phyloP scores from a whole-genome alignment of 371 early-diverging fungal species.

The Blakeslea trispora region DNA sequence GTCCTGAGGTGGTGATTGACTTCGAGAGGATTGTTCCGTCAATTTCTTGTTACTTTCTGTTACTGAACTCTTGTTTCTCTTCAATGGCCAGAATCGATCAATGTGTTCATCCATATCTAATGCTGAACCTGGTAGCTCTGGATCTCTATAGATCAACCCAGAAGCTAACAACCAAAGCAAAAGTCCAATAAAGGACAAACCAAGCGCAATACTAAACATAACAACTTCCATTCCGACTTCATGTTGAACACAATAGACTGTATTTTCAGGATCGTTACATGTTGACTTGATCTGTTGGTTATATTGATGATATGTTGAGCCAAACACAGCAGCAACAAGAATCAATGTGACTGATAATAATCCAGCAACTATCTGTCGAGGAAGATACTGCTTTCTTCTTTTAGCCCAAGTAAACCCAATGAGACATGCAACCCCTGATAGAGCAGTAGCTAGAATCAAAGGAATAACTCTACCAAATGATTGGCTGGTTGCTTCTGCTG shows the following conservation, averaged over 20 bases:
- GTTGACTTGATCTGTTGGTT: conserved; percentile 19
- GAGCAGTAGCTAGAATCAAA: conserved; percentile 22
- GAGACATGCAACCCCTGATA: conserved; percentile 25
- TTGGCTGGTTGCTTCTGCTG: conserved; percentile 13
- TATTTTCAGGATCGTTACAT: conserved; percentile 16
- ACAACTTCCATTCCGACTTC: conserved; percentile 28
- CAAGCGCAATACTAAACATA: conserved; percentile 28
- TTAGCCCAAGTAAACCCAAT: conserved; percentile 26
- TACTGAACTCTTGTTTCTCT: neutral
- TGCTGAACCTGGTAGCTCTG: neutral
- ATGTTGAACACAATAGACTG: conserved; percentile 24
- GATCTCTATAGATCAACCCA: conserved; percentile 4
- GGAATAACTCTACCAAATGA: conserved; percentile 31
- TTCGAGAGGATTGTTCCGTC: neutral
- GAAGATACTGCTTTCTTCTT: conserved; percentile 14
- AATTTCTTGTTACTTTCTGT: neutral
- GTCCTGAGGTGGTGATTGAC: neutral
- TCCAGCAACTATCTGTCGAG: conserved; percentile 25
- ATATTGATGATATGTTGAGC: conserved; percentile 23
- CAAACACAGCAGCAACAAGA: conserved; percentile 22
- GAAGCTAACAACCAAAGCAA: conserved; percentile 22
- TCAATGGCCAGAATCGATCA: neutral
- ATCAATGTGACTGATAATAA: conserved; percentile 16
- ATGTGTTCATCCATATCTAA: conserved; percentile 1
- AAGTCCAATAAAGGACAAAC: conserved; percentile 17